Evolutionary conservation across 106 monocot genomes (phyloP).

Genomic region (Vanilla planifolia): DNA sequence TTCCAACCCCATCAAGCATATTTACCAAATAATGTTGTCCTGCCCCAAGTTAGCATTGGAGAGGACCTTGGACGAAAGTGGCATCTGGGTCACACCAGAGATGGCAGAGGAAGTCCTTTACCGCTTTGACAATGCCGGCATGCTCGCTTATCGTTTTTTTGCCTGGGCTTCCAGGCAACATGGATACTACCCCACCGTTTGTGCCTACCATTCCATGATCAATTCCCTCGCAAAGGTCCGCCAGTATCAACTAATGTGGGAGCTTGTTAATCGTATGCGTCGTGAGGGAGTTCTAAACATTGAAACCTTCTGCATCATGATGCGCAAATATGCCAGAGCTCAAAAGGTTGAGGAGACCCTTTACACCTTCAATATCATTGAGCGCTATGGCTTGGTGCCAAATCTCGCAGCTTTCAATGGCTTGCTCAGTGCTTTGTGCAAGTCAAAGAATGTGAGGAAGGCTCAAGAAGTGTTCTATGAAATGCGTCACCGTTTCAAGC

Average conservation of each 20-base stretch:
- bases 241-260: conserved; percentile 92
- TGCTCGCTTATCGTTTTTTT: conserved; percentile 87
- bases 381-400: conserved; percentile 58
- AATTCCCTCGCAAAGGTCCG: conserved; percentile 80
- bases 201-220: conserved; percentile 69
- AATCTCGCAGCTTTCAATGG: conserved; percentile 71
- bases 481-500: conserved; percentile 50
- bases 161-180: conserved; percentile 58
- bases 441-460: conserved; percentile 86
- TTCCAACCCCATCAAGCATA: conserved; percentile 24
- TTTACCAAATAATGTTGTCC: conserved; percentile 64
- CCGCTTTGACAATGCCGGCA: conserved; percentile 75
- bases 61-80: conserved; percentile 48
- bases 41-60: conserved; percentile 61
- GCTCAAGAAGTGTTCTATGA: conserved; percentile 83
- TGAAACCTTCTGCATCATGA: conserved; percentile 84
- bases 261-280: conserved; percentile 64
- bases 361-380: conserved; percentile 86
- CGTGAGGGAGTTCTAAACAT: conserved; percentile 48
- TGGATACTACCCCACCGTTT: conserved; percentile 46
- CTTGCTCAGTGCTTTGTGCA: conserved; percentile 78
- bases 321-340: conserved; percentile 77
- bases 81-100: conserved; percentile 37
- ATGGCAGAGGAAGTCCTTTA: conserved; percentile 46
- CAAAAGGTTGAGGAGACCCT: conserved; percentile 78